Conservation (phyloP, 73 alveolate genomes). For the Blepharisma stoltei region DNA sequence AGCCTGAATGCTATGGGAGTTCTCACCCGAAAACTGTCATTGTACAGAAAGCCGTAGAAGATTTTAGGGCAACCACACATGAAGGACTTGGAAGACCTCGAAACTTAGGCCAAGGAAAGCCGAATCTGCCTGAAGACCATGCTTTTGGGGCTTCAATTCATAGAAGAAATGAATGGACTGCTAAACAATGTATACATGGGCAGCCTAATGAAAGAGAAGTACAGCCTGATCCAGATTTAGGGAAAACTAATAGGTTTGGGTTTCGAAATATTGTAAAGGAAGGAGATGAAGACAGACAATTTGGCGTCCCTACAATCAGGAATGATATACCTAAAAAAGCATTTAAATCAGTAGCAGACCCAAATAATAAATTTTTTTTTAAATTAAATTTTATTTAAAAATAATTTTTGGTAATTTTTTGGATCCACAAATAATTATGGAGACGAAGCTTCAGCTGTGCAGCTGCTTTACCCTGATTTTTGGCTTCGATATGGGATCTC, state of each 20-base stretch:
- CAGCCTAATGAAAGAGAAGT: slow-evolving; percentile 66
- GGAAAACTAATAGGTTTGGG: slow-evolving; percentile 65
- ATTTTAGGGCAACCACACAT: slow-evolving; percentile 63
- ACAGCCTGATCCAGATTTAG: slow-evolving; percentile 84
- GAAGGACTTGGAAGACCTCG: slow-evolving; percentile 78
- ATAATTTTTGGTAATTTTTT: no score
- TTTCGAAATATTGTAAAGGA: slow-evolving; percentile 59
- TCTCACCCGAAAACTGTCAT: slow-evolving; percentile 77
- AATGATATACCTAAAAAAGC: slow-evolving; percentile 72
- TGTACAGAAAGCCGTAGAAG: slow-evolving; percentile 78
- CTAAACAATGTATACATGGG: slow-evolving; percentile 81
- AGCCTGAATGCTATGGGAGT: slow-evolving; percentile 59
- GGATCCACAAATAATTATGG: no score
- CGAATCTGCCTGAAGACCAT: slow-evolving; percentile 44
- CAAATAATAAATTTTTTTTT: no score
- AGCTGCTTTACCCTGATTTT: slow-evolving; percentile 76
- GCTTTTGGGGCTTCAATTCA: slow-evolving; percentile 69
- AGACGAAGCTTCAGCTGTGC: slow-evolving; percentile 87
- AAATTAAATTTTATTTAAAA: no score
- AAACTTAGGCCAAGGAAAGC: slow-evolving; percentile 69
- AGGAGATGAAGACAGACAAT: slow-evolving; percentile 67
- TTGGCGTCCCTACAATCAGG: slow-evolving; percentile 88
- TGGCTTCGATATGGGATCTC: slow-evolving; percentile 65
- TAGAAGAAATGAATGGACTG: slow-evolving; percentile 73
- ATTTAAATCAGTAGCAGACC: slow-evolving; percentile 74